Base-by-base conservation (phyloP, 768 basidiomycete species). In the Hysterangium stoloniferum region DNA sequence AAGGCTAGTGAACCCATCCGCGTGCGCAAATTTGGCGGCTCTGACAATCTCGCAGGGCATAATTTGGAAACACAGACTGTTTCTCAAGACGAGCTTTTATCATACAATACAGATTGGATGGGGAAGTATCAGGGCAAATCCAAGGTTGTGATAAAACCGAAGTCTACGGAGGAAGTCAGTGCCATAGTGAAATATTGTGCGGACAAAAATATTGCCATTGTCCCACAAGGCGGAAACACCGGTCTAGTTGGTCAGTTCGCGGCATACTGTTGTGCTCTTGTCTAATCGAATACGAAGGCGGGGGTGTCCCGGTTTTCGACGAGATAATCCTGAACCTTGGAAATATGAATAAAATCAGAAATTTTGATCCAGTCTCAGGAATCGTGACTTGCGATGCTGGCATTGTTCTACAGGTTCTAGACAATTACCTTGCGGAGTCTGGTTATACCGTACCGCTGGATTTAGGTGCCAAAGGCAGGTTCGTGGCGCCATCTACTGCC, bases 181-280 rank as follows among this genome's bases (percentile, higher is more conserved):
- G 71, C 85, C 57, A 86, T 97, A 48, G 72, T 98, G 61, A 84
- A 82, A 62, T 89, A 83, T 73, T 98, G 96, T 66, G 80, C 84
- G 58, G 73, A 83, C 48, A 75, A 80, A 51, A 75, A 78, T 48
- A 86, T 99, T 35, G 84, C 83, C n/a, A 78, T 98, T 48, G 93
- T 96, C 2, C 96, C 96, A 1, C 96, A 99, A 66, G 95, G 96
- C 41, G 96, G 96, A 40, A 99, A 99, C 69, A 99, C 96, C 0
- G 96, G 96, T 13, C 78, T 99, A 11, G 96, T 99, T 32, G 96
- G 94, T 50, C 37, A 17, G 42, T 44, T 29, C 19, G 8, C 37
- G 13, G 20, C 34, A 8, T 29, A n/a, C 13, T 49, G 19, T 40
- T 31, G 37, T 19, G 6, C 12, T 15, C 40, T 29, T 4, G 4